Evolutionary conservation across 1,139 yeast species (phyloP).

Genomic region (Taiozyma sp.): DNA sequence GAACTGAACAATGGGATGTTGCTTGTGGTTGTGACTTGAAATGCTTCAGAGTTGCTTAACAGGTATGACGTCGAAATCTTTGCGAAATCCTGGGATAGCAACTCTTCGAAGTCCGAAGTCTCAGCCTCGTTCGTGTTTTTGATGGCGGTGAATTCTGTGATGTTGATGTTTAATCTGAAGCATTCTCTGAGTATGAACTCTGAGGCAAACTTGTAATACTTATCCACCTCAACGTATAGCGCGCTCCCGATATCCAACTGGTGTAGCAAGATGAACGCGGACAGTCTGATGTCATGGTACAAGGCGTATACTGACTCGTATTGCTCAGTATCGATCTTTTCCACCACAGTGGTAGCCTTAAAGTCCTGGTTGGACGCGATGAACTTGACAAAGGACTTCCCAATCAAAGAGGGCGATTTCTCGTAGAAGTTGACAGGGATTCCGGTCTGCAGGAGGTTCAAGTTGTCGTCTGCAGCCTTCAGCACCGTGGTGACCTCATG

Average conservation of each 20-base stretch:
- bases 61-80: constrained; percentile 57
- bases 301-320: constrained; percentile 47
- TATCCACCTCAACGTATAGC: constrained; percentile 54
- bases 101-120: constrained; percentile 21
- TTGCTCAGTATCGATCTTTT: constrained; percentile 27
- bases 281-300: constrained; percentile 71
- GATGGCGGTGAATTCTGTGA: constrained; percentile 19
- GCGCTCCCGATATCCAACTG: constrained; percentile 49
- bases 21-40: constrained; percentile 39
- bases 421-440: constrained; percentile 18
- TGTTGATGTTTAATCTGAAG: constrained; percentile 38
- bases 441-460: constrained; percentile 11
- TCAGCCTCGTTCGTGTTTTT: constrained; percentile 6
- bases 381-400: constrained; percentile 9
- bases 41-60: constrained; percentile 60
- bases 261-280: constrained; percentile 46
- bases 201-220: constrained; percentile 62
- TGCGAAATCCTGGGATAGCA: constrained; percentile 52
- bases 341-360: constrained; percentile 28
- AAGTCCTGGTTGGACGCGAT: constrained; percentile 5
- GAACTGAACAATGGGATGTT: constrained; percentile 67
- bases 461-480: constrained; percentile 12
- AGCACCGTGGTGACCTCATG: neutral
- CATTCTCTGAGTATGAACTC: constrained; percentile 73
- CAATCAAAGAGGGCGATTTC: constrained; percentile 13